Evolutionary conservation across 1,139 yeast species (phyloP).

Genomic region (Saccharomyces hybrid): DNA sequence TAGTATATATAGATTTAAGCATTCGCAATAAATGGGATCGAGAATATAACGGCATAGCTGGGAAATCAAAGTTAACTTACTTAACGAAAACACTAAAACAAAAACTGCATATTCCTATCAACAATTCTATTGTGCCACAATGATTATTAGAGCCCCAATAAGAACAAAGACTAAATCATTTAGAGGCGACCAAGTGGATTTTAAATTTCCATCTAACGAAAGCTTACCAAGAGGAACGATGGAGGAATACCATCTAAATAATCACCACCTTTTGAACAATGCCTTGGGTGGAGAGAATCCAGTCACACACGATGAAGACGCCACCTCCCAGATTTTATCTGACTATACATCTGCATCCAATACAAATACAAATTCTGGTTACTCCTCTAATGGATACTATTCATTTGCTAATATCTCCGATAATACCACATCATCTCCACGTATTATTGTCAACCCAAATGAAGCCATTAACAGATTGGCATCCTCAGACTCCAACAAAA

Average conservation of each 20-base stretch:
- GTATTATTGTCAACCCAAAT: background rate
- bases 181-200: slow-evolving; percentile 27
- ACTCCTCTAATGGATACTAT: slow-evolving; percentile 29
- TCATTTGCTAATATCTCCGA: slow-evolving; percentile 34
- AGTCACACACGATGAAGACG: slow-evolving; percentile 13
- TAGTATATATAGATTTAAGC: background rate
- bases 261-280: slow-evolving; percentile 25
- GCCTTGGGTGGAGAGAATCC: slow-evolving; percentile 3
- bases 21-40: background rate
- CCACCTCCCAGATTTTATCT: slow-evolving; percentile 24
- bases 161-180: slow-evolving; percentile 31
- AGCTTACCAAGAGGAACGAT: slow-evolving; percentile 9
- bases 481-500: background rate
- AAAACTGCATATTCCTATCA: background rate
- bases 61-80: background rate
- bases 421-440: slow-evolving; percentile 26
- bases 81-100: background rate
- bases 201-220: slow-evolving; percentile 26
- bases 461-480: background rate
- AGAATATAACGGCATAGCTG: background rate
- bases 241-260: slow-evolving; percentile 20
- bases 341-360: slow-evolving; percentile 20
- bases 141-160: slow-evolving; percentile 27
- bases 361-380: slow-evolving; percentile 20
- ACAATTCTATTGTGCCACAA: background rate